Evolutionary conservation across 768 basidiomycete species (phyloP), one percentile per base, ranked within the genome.

Genomic region (Suillus luteus): DNA sequence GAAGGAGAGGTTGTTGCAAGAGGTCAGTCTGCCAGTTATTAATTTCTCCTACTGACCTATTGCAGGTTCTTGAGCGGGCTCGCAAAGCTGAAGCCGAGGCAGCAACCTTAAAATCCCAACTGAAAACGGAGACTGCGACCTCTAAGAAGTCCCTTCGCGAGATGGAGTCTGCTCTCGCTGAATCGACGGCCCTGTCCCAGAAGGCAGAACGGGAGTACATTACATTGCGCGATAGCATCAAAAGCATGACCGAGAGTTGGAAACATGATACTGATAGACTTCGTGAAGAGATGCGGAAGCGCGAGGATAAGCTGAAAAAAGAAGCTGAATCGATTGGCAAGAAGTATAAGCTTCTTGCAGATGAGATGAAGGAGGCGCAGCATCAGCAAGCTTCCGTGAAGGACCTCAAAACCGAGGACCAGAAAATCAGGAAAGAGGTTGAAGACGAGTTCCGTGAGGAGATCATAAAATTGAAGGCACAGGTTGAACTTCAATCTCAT

Each of bases 1-100:
- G 64, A 95, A 95, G 73, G 94, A 96, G 77, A 82, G 94, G 66
- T 69, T 95, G 61, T 75, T 94, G 65, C 94, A 95, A 76, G 94
- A 96, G 81, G 91, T 91, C 66, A 62, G 79, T 69, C 24, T 59
- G 3, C 31, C 19, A 22, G n/a, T n/a, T 58, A 38, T 43, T 33
- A 41, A 52, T n/a, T 17, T 46, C 17, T 38, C 63, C 64, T 38
- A 5, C 27, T 37, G 27, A 41, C 65, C 46, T 22, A 40, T 11
- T 1, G 15, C 59, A 90, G 89, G 87, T 92, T 15, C 82, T 95
- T 38, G 91, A 92, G 67, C 87, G 94, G 6, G 93, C 93, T 19
- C 85, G 93, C 48, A 91, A 92, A 70, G 94, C 94, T 5, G 94
- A 96, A 73, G 82, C 87, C 0, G 90, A 93, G 70, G 87, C 90